Percentiles rank a stretch among this genome's conserved stretches.
Conservation (phyloP, 83 land plant genomes). For the Picea abies region DNA sequence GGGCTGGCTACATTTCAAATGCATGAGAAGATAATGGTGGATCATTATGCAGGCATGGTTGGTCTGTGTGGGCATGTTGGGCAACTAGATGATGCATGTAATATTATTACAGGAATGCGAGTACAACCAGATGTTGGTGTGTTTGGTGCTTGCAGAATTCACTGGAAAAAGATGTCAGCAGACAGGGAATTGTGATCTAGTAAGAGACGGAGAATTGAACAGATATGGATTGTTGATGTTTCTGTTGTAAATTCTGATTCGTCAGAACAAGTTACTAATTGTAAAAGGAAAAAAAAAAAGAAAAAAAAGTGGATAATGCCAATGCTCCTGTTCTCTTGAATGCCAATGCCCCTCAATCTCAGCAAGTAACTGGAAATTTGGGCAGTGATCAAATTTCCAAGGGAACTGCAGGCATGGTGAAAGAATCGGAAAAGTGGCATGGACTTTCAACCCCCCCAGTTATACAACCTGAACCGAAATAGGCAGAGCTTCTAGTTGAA, state of each 20-base stretch:
- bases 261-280: not conserved
- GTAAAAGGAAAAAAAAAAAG: too few species aligned
- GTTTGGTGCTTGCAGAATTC: too few species aligned
- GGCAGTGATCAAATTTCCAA: too few species aligned
- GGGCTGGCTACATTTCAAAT: too few species aligned
- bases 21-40: too few species aligned
- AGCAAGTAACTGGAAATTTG: not conserved
- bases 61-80: too few species aligned
- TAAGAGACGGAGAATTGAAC: constrained; percentile 1
- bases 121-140: too few species aligned
- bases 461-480: not conserved
- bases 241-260: not conserved
- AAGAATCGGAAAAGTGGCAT: not conserved
- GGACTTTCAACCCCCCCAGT: not conserved
- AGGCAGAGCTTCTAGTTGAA: not conserved
- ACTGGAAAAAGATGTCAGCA: not conserved
- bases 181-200: constrained; percentile 7
- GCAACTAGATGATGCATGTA: too few species aligned
- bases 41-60: too few species aligned
- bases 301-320: not conserved
- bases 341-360: not conserved
- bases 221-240: not conserved
- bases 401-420: not conserved
- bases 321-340: not conserved
- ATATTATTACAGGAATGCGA: too few species aligned